Evolutionary conservation across 2,329 filamentous ascomycete species (phyloP).

Genomic region (Magnaporthiopsis poae): DNA sequence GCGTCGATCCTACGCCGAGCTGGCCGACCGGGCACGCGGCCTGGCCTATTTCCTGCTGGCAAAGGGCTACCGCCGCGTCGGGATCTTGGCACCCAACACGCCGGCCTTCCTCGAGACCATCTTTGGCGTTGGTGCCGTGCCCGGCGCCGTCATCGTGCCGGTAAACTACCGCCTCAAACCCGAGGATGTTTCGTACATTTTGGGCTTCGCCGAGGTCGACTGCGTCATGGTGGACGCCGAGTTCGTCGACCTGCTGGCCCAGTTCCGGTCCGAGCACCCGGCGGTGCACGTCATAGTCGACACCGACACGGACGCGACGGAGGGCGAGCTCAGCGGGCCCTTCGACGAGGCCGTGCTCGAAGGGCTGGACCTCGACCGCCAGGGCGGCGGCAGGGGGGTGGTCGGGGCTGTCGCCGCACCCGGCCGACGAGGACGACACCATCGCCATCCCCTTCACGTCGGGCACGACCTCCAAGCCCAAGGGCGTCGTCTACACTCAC

Average conservation of each 20-base stretch:
- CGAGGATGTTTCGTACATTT: slow-evolving; percentile 84
- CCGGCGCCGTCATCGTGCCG: slow-evolving; percentile 66
- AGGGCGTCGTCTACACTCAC: slow-evolving; percentile 88
- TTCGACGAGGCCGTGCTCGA: slow-evolving; percentile 79
- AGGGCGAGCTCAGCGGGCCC: slow-evolving; percentile 64
- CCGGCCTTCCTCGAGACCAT: slow-evolving; percentile 87
- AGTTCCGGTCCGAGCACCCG: slow-evolving; percentile 52
- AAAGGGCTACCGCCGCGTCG: slow-evolving; percentile 64
- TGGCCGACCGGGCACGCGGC: slow-evolving; percentile 76
- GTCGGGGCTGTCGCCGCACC: slow-evolving; percentile 53
- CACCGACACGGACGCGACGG: slow-evolving; percentile 65
- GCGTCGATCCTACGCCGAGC: slow-evolving; percentile 67
- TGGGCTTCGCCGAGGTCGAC: slow-evolving; percentile 78
- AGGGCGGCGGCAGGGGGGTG: slow-evolving; percentile 61
- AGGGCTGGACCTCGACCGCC: slow-evolving; percentile 61
- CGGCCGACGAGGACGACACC: slow-evolving; percentile 61
- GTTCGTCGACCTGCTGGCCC: slow-evolving; percentile 59
- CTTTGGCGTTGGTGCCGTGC: slow-evolving; percentile 68
- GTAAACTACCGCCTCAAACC: slow-evolving; percentile 58
- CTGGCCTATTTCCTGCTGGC: slow-evolving; percentile 79
- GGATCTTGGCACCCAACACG: slow-evolving; percentile 83
- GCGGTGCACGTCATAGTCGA: slow-evolving; percentile 67
- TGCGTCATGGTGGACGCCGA: slow-evolving; percentile 79
- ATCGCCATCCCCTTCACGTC: slow-evolving; percentile 89
- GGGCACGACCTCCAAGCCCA: slow-evolving; percentile 82